Evolutionary conservation across 257 asterid species (phyloP).

Genomic region (Asclepias syriaca): DNA sequence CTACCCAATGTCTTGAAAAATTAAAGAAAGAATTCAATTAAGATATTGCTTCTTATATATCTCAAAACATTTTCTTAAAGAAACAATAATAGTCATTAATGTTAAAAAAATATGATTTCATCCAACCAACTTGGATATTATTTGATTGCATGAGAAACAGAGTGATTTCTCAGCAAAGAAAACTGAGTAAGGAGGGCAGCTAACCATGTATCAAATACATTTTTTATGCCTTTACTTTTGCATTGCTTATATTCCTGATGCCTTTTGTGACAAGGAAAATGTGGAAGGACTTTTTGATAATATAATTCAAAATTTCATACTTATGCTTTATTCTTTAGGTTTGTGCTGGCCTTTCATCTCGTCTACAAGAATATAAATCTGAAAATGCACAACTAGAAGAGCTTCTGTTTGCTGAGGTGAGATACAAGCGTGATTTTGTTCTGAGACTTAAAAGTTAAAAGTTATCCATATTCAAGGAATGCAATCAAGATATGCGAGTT

Average conservation of each 20-base stretch:
- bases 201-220: not conserved
- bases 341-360: conserved; percentile 98
- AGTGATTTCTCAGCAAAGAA: not conserved
- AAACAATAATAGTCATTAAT: not conserved
- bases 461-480: conserved; percentile 9
- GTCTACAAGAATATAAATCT: conserved; percentile 96
- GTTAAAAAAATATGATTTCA: not conserved
- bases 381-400: conserved; percentile 98
- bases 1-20: not conserved
- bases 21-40: not conserved
- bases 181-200: not conserved
- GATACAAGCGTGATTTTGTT: conserved; percentile 12
- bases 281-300: not conserved
- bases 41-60: not conserved
- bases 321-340: conserved; percentile 43
- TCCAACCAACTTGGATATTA: not conserved
- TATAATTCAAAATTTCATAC: not conserved
- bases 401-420: conserved; percentile 94
- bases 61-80: not conserved
- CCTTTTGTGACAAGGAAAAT: not conserved
- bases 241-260: not conserved
- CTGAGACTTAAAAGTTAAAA: conserved; percentile 15
- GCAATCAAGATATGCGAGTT: conserved; percentile 17
- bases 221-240: not conserved
- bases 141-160: not conserved